These are phyloP conservation scores for Ophiorrhiza pumila DNA, from an alignment of 257 asterid species.

Conservation along the genomic window DNA sequence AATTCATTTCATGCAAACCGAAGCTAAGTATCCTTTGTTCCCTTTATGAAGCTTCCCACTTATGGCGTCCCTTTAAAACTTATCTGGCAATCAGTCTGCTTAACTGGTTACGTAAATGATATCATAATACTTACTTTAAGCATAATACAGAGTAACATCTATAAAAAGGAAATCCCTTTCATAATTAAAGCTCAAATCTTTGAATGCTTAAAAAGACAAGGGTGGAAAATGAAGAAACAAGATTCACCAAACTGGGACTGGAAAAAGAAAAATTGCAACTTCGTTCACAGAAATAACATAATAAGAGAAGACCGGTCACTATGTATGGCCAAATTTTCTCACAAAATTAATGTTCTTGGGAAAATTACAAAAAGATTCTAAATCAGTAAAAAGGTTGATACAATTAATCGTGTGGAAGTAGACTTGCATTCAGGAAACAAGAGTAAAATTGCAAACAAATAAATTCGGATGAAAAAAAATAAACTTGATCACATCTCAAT, in stretches of 20 bases:
- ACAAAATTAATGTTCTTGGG: not conserved
- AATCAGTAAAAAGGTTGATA: not conserved
- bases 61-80: constrained; percentile 20
- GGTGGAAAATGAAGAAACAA: not conserved
- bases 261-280: not conserved
- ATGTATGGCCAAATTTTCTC: no score
- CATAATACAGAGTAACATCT: not conserved
- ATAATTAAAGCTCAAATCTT: not conserved
- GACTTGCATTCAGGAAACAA: not conserved
- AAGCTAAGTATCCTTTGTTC: constrained; percentile 13
- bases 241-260: not conserved
- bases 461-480: no score
- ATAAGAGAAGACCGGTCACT: not conserved
- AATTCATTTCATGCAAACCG: constrained; percentile 16
- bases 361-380: not conserved
- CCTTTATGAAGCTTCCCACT: constrained; percentile 20
- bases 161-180: not conserved
- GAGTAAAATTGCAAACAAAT: not conserved
- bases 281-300: not conserved
- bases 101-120: not conserved
- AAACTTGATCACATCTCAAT: not conserved
- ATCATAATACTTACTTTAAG: not conserved
- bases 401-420: not conserved
- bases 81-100: constrained; percentile 17
- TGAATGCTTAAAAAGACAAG: not conserved